phyloP scores from a whole-genome alignment of 1,284 basidiomycete genomes.

The Heliocybe sulcata region DNA sequence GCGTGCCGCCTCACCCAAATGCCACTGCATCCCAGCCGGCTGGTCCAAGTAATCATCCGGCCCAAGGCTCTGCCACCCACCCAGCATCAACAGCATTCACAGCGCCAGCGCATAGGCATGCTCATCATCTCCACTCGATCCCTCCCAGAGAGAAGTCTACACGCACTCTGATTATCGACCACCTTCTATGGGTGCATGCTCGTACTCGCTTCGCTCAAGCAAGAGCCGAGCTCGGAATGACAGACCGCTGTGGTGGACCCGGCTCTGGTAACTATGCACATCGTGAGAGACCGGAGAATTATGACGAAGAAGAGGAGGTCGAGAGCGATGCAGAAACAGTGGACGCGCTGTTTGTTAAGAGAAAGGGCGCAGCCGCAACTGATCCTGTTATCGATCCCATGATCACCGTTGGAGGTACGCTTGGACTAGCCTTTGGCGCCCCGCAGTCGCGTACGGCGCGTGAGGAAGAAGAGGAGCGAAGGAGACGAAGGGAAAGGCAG shows the following conservation, averaged over 20 bases:
- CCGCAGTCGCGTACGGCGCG: slow-evolving; percentile 46
- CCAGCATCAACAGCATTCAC: slow-evolving; percentile 26
- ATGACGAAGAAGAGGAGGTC: slow-evolving; percentile 61
- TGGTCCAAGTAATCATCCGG: background rate
- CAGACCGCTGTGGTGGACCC: slow-evolving; percentile 65
- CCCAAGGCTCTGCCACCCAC: background rate
- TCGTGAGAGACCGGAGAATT: slow-evolving; percentile 63
- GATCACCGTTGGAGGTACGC: background rate
- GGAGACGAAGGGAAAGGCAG: slow-evolving; percentile 33
- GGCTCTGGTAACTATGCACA: slow-evolving; percentile 47
- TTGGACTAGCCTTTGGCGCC: background rate
- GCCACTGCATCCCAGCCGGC: background rate
- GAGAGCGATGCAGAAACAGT: slow-evolving; percentile 60
- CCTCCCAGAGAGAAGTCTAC: slow-evolving; percentile 76
- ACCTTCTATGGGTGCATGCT: slow-evolving; percentile 76
- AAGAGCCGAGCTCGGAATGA: slow-evolving; percentile 73
- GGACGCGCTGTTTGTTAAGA: slow-evolving; percentile 35
- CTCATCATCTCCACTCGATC: slow-evolving; percentile 69
- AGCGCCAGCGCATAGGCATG: slow-evolving; percentile 62
- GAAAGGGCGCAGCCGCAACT: background rate
- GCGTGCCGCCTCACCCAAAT: background rate
- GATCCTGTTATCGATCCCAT: slow-evolving; percentile 20
- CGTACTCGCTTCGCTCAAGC: slow-evolving; percentile 76
- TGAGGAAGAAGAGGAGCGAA: slow-evolving; percentile 39
- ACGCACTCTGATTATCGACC: slow-evolving; percentile 74